Base-by-base conservation (phyloP, 2,329 filamentous ascomycete species). In the Botrytis cinerea region DNA sequence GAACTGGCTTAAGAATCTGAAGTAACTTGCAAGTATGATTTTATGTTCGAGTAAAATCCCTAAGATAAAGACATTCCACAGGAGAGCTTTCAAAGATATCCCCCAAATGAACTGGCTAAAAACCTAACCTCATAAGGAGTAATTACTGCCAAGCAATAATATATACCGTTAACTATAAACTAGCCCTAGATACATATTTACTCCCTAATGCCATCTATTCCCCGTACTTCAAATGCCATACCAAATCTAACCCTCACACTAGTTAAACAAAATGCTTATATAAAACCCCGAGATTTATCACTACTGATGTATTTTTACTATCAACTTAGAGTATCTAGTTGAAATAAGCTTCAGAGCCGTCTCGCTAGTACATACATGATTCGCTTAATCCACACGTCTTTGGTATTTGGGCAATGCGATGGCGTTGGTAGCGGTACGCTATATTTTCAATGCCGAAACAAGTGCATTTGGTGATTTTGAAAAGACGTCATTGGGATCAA, bases 101-200 rank as follows among this genome's bases (percentile, higher is more conserved):
- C 51, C n/a, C n/a, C n/a, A 18, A 28, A 28, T 28, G n/a, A 18
- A 57, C n/a, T 28, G 14, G n/a, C 28, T 18, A 14, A 3, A 28
- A 28, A 3, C 25, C 14, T 57, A 28, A 28, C 6, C 2, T 57
- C 2, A 57, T 28, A 28, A 16, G 14, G 14, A 28, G 51, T n/a
- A 57, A 4, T 14, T n/a, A 16, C 2, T 28, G 1, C 3, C n/a
- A 57, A 57, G 51, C 25, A 57, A 18, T 1, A 2, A 28, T 57
- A 57, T 57, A 54, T 6, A 28, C 14, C 51, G 51, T 18, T 28
- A 2, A 28, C 14, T 18, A 16, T 28, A 18, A 57, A 16, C 1
- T 4, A 16, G 14, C 51, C 12, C 2, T 9, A 0, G 0, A 9
- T 57, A 8, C 6, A 6, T 28, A 28, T 8, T 18, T 8, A 16